Percentiles rank a stretch among this genome's conserved stretches.
Evolutionary conservation across 768 basidiomycete species (phyloP).

Genomic region (Flagelloscypha sp.): DNA sequence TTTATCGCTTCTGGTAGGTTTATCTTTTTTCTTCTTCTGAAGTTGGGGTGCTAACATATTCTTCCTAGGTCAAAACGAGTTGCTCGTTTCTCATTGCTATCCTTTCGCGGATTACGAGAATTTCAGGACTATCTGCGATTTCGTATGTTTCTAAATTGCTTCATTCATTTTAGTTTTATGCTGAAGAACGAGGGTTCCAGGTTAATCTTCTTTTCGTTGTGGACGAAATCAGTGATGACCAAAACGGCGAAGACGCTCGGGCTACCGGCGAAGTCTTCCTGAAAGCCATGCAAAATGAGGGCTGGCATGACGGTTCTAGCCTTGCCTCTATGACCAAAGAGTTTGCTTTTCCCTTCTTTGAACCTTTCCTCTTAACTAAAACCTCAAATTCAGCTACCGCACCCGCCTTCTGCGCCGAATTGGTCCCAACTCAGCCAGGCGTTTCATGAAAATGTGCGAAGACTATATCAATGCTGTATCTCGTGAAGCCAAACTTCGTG

Average conservation of each 20-base stretch:
- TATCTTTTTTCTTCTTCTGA: not conserved
- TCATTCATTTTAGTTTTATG: slow-evolving; percentile 4
- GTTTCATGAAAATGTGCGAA: slow-evolving; percentile 45
- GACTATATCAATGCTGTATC: slow-evolving; percentile 52
- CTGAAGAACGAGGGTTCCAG: slow-evolving; percentile 23
- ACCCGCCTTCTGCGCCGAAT: slow-evolving; percentile 35
- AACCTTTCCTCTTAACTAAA: slow-evolving; percentile 1
- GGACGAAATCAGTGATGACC: slow-evolving; percentile 64
- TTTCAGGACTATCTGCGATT: slow-evolving; percentile 55
- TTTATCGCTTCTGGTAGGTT: slow-evolving; percentile 36
- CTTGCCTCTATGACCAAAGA: slow-evolving; percentile 55
- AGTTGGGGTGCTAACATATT: too few species aligned
- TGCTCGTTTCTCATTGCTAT: slow-evolving; percentile 55
- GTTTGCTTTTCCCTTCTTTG: slow-evolving; percentile 26
- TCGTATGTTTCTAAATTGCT: slow-evolving; percentile 27
- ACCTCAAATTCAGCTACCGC: slow-evolving; percentile 36
- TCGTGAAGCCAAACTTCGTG: slow-evolving; percentile 55
- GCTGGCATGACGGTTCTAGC: slow-evolving; percentile 48
- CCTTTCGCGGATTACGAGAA: slow-evolving; percentile 48
- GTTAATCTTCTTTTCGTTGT: slow-evolving; percentile 58
- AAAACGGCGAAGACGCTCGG: slow-evolving; percentile 46
- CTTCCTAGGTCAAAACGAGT: slow-evolving; percentile 50
- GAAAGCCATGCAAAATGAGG: slow-evolving; percentile 41
- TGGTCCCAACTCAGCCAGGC: slow-evolving; percentile 37
- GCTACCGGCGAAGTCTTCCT: slow-evolving; percentile 45